These are phyloP conservation scores for Oxytropis ochrocephala DNA, from an alignment of 306 rosid genomes.

Conservation along the genomic window DNA sequence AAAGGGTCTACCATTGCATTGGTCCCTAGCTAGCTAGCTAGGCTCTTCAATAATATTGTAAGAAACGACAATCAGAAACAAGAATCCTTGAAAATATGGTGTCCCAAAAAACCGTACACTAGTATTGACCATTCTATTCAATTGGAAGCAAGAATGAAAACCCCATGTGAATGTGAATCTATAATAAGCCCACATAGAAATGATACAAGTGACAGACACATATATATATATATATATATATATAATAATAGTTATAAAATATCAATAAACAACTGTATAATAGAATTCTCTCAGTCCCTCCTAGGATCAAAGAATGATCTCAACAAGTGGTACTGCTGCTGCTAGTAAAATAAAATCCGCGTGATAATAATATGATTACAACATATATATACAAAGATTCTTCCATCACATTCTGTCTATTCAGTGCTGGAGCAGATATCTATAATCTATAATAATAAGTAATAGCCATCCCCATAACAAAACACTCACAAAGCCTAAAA, in stretches of 20 bases:
- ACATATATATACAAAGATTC: constrained; percentile 44
- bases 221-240: no score
- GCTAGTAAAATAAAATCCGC: constrained; percentile 32
- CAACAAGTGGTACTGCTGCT: constrained; percentile 44
- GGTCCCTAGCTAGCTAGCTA: no score
- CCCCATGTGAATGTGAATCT: constrained; percentile 21
- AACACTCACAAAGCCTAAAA: constrained; percentile 19
- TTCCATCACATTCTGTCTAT: constrained; percentile 55
- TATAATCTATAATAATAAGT: background rate
- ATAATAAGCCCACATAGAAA: constrained; percentile 13
- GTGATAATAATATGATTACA: no score
- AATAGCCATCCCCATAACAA: constrained; percentile 33
- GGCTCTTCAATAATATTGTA: constrained; percentile 17
- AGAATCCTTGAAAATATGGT: constrained; percentile 21
- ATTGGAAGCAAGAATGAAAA: constrained; percentile 20
- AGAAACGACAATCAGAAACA: constrained; percentile 24
- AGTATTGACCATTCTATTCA: constrained; percentile 28
- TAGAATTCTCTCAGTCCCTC: constrained; percentile 7
- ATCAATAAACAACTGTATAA: constrained; percentile 17
- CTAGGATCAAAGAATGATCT: constrained; percentile 30
- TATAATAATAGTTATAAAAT: constrained; percentile 1
- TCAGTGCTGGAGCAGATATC: constrained; percentile 41
- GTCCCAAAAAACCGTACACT: constrained; percentile 34
- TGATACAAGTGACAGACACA: no score
- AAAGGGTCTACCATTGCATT: background rate